These are phyloP conservation scores for Sporothrix globosa DNA, from an alignment of 2,329 filamentous ascomycete species.

Conservation along the genomic window DNA sequence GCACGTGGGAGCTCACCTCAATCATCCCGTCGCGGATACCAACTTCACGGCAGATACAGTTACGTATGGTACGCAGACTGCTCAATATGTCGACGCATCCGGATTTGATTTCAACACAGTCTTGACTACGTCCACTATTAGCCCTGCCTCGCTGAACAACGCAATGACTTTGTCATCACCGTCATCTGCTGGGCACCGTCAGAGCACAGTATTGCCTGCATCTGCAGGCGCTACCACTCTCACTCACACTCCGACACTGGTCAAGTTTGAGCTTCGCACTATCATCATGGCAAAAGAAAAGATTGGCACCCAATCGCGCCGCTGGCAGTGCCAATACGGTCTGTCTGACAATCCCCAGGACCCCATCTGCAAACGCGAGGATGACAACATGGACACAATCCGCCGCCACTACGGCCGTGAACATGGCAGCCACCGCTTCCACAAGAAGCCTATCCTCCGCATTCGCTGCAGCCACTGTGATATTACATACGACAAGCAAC, in stretches of 20 bases:
- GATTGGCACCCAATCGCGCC: conserved; percentile 28
- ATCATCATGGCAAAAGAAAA: conserved; percentile 34
- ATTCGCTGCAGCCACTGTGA: conserved; percentile 31
- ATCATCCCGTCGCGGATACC: background rate
- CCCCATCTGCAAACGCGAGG: conserved; percentile 35
- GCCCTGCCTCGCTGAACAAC: background rate
- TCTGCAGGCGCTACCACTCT: background rate
- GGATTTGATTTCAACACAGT: conserved; percentile 16
- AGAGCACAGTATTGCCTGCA: background rate
- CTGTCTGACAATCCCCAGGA: conserved; percentile 19
- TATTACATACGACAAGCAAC: background rate
- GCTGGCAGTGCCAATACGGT: conserved; percentile 36
- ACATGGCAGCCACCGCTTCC: conserved; percentile 35
- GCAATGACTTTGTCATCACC: no score
- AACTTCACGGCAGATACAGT: background rate
- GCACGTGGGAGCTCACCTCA: background rate
- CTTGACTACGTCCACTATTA: background rate
- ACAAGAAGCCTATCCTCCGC: conserved; percentile 28
- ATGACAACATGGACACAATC: conserved; percentile 36
- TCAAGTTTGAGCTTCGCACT: conserved; percentile 31
- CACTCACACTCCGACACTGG: background rate
- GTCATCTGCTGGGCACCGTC: background rate
- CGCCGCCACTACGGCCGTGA: conserved; percentile 37
- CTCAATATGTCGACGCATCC: background rate
- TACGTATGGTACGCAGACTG: background rate